phyloP scores from a whole-genome alignment of 352 stramenopile species.

The Pythium monospermum region DNA sequence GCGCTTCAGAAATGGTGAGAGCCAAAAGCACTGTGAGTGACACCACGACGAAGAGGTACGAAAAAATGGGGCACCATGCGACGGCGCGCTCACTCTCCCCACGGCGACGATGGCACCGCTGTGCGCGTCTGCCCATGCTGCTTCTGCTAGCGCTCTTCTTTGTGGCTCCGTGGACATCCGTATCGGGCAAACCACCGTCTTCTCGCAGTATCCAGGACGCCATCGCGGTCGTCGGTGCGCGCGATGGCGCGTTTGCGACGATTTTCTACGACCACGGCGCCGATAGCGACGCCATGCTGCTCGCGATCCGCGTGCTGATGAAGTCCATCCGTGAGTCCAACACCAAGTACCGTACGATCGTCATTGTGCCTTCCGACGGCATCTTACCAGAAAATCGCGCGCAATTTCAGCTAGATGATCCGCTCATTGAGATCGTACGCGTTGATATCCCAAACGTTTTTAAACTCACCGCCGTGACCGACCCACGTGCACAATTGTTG shows the following conservation, averaged over 20 bases:
- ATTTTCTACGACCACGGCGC: slow-evolving; percentile 65
- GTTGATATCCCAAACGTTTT: slow-evolving; percentile 70
- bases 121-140: too few relatives aligned
- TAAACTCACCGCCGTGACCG: slow-evolving; percentile 43
- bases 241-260: slow-evolving; percentile 53
- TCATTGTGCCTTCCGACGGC: slow-evolving; percentile 68
- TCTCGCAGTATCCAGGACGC: not conserved
- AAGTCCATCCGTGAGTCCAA: slow-evolving; percentile 60
- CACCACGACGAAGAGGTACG: too few relatives aligned
- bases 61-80: too few relatives aligned
- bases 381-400: slow-evolving; percentile 30
- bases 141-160: too few relatives aligned
- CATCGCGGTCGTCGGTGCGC: slow-evolving; percentile 5
- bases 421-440: slow-evolving; percentile 57
- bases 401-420: slow-evolving; percentile 49
- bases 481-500: slow-evolving; percentile 63
- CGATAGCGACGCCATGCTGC: slow-evolving; percentile 54
- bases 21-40: too few relatives aligned
- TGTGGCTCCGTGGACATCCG: too few relatives aligned
- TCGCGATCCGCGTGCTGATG: slow-evolving; percentile 66
- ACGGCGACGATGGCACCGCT: too few relatives aligned
- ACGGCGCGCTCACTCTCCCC: too few relatives aligned
- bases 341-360: slow-evolving; percentile 60
- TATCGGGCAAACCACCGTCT: slow-evolving; percentile 7
- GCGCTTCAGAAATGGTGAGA: too few relatives aligned